Evolutionary conservation across 148 eudicot genomes (phyloP).

Genomic region (Rhododendron griersonianum): DNA sequence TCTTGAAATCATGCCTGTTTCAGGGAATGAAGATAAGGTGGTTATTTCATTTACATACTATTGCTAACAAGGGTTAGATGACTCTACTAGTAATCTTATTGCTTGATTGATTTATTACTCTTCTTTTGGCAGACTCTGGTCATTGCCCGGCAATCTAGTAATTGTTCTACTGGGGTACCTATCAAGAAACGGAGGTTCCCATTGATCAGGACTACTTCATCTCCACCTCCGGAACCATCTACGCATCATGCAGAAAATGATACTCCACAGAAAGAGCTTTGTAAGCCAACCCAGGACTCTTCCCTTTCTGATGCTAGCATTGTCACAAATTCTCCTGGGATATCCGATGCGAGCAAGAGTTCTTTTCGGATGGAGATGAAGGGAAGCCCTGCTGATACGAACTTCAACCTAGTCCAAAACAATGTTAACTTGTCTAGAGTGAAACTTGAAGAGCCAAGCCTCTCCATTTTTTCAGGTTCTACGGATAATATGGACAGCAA

Average conservation of each 20-base stretch:
- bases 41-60: constrained; percentile 11
- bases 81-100: background rate
- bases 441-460: constrained; percentile 8
- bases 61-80: background rate
- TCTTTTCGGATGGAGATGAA: constrained; percentile 6
- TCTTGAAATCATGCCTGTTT: constrained; percentile 21
- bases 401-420: background rate
- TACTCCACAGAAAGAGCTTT: background rate
- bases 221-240: constrained; percentile 19
- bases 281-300: constrained; percentile 4
- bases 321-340: constrained; percentile 10
- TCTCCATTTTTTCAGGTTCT: constrained; percentile 1
- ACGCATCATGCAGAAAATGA: background rate
- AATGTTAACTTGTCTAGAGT: background rate
- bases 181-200: constrained; percentile 35
- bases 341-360: constrained; percentile 12
- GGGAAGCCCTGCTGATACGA: constrained; percentile 1
- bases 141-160: constrained; percentile 21
- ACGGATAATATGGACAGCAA: constrained; percentile 9
- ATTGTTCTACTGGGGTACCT: constrained; percentile 27
- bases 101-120: constrained; percentile 2
- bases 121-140: constrained; percentile 25
- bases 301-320: background rate
- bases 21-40: constrained; percentile 28
- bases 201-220: constrained; percentile 14